Percentiles rank a stretch among this genome's conserved stretches.
These are phyloP conservation scores for Neurospora sp. DNA, from an alignment of 495 filamentous ascomycete species.

Conservation along the genomic window DNA sequence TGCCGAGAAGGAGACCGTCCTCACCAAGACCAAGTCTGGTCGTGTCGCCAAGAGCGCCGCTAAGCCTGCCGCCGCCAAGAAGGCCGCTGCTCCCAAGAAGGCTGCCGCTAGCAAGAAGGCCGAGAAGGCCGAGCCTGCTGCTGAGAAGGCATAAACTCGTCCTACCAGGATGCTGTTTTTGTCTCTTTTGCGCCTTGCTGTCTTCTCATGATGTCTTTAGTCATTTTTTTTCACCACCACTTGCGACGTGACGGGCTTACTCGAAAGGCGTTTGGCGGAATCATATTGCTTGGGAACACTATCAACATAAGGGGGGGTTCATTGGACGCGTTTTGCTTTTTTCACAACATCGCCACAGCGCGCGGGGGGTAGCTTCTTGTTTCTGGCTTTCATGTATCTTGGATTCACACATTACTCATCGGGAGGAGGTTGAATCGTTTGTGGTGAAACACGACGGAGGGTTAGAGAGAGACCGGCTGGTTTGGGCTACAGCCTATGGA, in stretches of 20 bases:
- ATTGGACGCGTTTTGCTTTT: background rate
- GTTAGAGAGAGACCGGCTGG: background rate
- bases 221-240: background rate
- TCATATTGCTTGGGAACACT: constrained; percentile 1
- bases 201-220: constrained; percentile 13
- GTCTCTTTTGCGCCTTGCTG: background rate
- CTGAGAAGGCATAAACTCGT: constrained; percentile 8
- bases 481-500: background rate
- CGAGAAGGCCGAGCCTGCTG: constrained; percentile 27
- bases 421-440: background rate
- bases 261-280: constrained; percentile 1
- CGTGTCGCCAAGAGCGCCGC: constrained; percentile 65
- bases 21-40: constrained; percentile 85
- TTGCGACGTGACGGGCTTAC: constrained; percentile 10
- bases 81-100: constrained; percentile 56
- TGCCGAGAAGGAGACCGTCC: constrained; percentile 45
- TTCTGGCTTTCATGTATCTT: background rate
- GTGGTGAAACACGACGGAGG: background rate
- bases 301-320: background rate
- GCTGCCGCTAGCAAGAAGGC: constrained; percentile 34
- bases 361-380: background rate
- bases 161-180: background rate
- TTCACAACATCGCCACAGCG: background rate
- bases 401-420: background rate
- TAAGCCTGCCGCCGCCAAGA: constrained; percentile 48